A percentile compares a stretch with the other conserved stretches of the same genome.
These are phyloP conservation scores for Trichosporon faecale DNA, from an alignment of 1,284 basidiomycete genomes.

Conservation along the genomic window DNA sequence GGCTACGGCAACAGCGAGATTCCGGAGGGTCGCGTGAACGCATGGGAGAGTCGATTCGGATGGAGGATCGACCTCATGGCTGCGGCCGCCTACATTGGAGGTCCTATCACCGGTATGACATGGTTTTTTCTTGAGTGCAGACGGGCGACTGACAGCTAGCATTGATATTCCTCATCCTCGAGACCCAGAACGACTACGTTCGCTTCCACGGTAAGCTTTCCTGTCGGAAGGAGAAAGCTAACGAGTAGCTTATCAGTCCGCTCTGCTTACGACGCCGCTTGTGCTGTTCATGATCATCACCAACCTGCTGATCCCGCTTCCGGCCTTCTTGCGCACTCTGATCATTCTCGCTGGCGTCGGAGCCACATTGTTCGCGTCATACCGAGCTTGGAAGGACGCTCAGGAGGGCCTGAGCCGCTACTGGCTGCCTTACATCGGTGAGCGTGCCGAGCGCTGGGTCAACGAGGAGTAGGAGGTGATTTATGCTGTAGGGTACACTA, in stretches of 20 bases:
- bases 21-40: conserved; percentile 58
- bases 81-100: conserved; percentile 66
- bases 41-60: conserved; percentile 69
- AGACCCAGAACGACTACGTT: conserved; percentile 75
- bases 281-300: conserved; percentile 62
- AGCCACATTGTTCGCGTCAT: conserved; percentile 40
- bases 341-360: conserved; percentile 36
- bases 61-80: conserved; percentile 69
- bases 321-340: conserved; percentile 47
- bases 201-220: conserved; percentile 69
- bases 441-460: conserved; percentile 69
- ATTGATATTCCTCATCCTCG: conserved; percentile 64
- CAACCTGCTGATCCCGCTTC: conserved; percentile 58
- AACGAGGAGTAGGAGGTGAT: conserved; percentile 59
- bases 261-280: conserved; percentile 66
- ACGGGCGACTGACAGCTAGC: conserved; percentile 53
- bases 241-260: conserved; percentile 69
- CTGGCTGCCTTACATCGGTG: conserved; percentile 66
- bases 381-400: conserved; percentile 65
- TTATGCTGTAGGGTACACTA: background rate
- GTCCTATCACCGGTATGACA: conserved; percentile 71
- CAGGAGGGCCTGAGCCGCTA: conserved; percentile 60
- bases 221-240: background rate
- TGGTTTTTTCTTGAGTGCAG: conserved; percentile 1
- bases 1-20: conserved; percentile 35